Evolutionary conservation across 2,329 filamentous ascomycete genomes (phyloP).

Genomic region (Atkinsonella texensis): DNA sequence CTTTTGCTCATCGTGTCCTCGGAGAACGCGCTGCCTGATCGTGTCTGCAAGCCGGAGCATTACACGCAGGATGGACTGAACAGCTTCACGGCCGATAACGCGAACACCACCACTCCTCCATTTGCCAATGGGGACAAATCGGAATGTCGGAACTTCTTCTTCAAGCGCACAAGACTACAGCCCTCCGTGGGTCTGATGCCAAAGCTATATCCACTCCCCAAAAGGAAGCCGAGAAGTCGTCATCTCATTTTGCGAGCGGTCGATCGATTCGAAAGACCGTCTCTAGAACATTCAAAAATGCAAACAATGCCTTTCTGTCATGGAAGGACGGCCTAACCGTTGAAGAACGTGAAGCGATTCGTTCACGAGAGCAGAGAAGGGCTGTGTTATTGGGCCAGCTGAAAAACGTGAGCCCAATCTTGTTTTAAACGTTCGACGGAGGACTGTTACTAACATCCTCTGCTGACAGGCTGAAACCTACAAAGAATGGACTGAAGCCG

Average conservation of each 20-base stretch:
- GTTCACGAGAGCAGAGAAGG: conserved; percentile 43
- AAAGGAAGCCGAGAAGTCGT: neutral
- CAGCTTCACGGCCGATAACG: neutral
- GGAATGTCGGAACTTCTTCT: conserved; percentile 6
- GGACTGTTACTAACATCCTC: neutral
- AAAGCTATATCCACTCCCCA: neutral
- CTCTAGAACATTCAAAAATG: conserved; percentile 11
- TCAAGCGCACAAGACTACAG: conserved; percentile 1
- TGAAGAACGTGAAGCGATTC: conserved; percentile 35
- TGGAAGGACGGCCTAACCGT: conserved; percentile 41
- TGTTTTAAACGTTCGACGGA: neutral
- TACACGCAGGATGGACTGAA: neutral
- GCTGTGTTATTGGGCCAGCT: conserved; percentile 52
- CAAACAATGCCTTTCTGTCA: conserved; percentile 30
- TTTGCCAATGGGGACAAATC: neutral
- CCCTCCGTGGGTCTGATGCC: neutral
- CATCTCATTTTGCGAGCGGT: neutral
- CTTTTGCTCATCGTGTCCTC: no score
- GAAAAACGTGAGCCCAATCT: conserved; percentile 42
- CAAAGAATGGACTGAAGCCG: conserved; percentile 63
- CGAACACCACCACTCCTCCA: neutral
- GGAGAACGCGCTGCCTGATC: no score
- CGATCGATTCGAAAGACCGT: conserved; percentile 1
- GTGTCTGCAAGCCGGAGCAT: neutral
- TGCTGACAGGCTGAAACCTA: conserved; percentile 48